These are phyloP conservation scores for Umbelopsis vinacea DNA, from an alignment of 192 early-diverging fungal species.

Conservation along the genomic window DNA sequence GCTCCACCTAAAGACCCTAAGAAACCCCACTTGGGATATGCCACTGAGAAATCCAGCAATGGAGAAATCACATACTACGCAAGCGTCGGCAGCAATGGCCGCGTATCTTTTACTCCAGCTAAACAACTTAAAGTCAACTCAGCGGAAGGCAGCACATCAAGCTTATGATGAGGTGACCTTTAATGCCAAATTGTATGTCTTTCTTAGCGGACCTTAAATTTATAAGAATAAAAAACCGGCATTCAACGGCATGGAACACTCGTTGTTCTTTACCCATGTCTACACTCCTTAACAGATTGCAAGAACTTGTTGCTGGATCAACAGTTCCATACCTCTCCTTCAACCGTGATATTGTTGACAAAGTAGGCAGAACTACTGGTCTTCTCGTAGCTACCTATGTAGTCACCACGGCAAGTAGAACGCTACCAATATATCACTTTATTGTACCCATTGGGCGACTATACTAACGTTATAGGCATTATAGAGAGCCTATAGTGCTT, in stretches of 20 bases:
- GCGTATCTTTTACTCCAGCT: slow-evolving; percentile 32
- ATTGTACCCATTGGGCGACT: background rate
- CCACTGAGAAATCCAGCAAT: slow-evolving; percentile 27
- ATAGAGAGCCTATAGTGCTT: slow-evolving; percentile 29
- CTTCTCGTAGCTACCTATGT: background rate
- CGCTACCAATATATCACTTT: background rate
- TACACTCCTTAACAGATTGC: background rate
- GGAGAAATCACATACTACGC: slow-evolving; percentile 35
- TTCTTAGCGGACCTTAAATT: slow-evolving; percentile 5
- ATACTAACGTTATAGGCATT: background rate
- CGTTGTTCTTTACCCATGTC: background rate
- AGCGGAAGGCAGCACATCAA: background rate
- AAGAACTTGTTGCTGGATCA: background rate
- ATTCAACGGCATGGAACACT: background rate
- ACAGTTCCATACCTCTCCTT: background rate
- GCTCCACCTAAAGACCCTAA: slow-evolving; percentile 17
- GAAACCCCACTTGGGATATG: slow-evolving; percentile 33
- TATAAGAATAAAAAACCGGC: background rate
- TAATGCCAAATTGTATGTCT: background rate
- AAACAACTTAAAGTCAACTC: slow-evolving; percentile 1
- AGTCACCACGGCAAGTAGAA: background rate
- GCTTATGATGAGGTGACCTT: background rate
- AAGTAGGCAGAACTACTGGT: background rate
- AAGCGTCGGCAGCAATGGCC: slow-evolving; percentile 28
- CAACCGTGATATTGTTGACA: background rate